A percentile compares a stretch with the other conserved stretches of the same genome.
These are phyloP conservation scores for Aspergillus ochraceus DNA, from an alignment of 2,329 filamentous ascomycete species.

Conservation along the genomic window DNA sequence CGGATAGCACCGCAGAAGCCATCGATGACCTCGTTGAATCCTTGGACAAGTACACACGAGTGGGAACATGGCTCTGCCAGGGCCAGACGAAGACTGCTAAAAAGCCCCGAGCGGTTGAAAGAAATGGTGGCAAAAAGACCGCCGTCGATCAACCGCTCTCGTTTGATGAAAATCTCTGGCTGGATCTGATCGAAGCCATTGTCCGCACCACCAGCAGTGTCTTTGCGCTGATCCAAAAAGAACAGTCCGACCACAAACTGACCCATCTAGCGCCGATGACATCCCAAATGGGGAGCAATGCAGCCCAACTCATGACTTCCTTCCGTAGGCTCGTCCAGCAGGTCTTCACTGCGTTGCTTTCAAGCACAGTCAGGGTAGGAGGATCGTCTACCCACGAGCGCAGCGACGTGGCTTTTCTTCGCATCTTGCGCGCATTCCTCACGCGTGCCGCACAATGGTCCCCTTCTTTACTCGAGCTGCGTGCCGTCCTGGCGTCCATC, in stretches of 20 bases:
- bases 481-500: conserved; percentile 80
- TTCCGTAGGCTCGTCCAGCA: conserved; percentile 83
- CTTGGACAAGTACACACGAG: conserved; percentile 84
- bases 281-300: conserved; percentile 20
- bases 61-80: conserved; percentile 95
- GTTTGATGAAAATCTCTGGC: conserved; percentile 64
- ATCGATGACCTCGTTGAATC: conserved; percentile 73
- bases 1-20: conserved; percentile 61
- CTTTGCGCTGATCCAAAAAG: conserved; percentile 54
- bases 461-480: conserved; percentile 82
- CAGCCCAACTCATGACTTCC: conserved; percentile 57
- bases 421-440: conserved; percentile 85
- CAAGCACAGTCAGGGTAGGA: conserved; percentile 62
- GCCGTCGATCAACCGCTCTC: conserved; percentile 58
- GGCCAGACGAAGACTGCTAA: conserved; percentile 68
- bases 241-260: conserved; percentile 29
- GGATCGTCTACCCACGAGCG: conserved; percentile 31
- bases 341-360: conserved; percentile 82
- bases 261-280: conserved; percentile 15
- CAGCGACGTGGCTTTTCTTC: conserved; percentile 75
- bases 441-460: conserved; percentile 77
- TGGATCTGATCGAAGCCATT: conserved; percentile 63
- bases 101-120: conserved; percentile 27
- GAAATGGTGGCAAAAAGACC: conserved; percentile 40
- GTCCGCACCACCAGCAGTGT: conserved; percentile 65